Conservation (phyloP, 257 asterid genomes). For the Orobanche coerulescens region DNA sequence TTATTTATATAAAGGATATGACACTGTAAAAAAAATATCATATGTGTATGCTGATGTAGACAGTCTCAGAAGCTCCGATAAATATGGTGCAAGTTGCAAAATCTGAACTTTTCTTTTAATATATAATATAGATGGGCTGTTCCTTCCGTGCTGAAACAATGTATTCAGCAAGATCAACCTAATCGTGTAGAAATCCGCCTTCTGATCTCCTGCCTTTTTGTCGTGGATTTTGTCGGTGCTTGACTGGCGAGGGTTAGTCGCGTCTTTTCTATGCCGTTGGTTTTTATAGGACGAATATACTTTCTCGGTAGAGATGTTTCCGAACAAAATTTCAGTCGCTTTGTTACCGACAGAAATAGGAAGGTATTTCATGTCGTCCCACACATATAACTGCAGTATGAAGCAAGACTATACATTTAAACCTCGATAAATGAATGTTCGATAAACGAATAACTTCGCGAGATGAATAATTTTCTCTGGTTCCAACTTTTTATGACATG, state of each 20-base stretch:
- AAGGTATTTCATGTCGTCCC: constrained; percentile 52
- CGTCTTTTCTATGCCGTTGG: constrained; percentile 11
- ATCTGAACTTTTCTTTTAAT: too few species aligned
- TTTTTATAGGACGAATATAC: constrained; percentile 38
- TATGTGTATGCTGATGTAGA: too few species aligned
- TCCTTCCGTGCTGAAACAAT: constrained; percentile 39
- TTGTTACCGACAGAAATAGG: constrained; percentile 49
- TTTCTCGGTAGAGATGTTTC: constrained; percentile 48
- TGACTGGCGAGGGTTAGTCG: not conserved
- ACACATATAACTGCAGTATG: constrained; percentile 50
- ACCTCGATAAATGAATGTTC: too few species aligned
- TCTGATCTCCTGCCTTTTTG: constrained; percentile 6
- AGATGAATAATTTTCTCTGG: too few species aligned
- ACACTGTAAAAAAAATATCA: too few species aligned
- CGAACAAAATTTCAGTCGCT: constrained; percentile 58
- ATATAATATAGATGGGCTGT: too few species aligned
- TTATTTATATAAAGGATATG: too few species aligned
- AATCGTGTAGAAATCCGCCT: constrained; percentile 34
- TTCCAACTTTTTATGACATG: too few species aligned
- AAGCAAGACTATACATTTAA: not conserved
- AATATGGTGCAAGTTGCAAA: too few species aligned
- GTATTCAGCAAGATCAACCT: constrained; percentile 49
- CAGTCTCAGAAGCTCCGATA: too few species aligned
- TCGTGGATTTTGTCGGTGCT: not conserved
- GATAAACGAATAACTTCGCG: too few species aligned